These are phyloP conservation scores for Ophiocytium majus DNA, from an alignment of 352 stramenopile species.

Conservation along the genomic window DNA sequence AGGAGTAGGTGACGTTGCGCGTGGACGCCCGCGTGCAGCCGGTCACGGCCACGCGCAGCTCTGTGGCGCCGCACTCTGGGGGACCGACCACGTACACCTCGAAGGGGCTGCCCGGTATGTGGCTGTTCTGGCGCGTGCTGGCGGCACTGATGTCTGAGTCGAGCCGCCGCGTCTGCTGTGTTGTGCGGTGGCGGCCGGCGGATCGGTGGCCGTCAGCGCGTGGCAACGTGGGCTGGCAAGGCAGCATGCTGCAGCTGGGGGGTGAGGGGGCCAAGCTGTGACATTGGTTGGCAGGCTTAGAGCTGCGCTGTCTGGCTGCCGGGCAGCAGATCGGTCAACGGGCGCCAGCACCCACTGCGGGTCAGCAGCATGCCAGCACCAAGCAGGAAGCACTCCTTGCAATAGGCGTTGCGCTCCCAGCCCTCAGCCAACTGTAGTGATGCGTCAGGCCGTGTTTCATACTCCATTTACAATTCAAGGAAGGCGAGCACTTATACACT, in stretches of 20 bases:
- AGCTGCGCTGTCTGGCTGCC: too few species aligned
- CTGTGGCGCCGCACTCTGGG: neutral
- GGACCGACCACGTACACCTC: conserved; percentile 1
- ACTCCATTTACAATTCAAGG: too few species aligned
- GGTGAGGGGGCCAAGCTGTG: neutral
- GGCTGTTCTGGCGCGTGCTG: neutral
- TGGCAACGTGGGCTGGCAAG: neutral
- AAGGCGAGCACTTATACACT: too few species aligned
- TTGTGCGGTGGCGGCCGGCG: neutral
- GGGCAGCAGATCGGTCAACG: too few species aligned
- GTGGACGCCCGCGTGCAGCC: neutral
- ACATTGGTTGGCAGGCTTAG: neutral
- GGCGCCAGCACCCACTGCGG: too few species aligned
- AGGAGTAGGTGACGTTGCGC: neutral
- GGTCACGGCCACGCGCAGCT: neutral
- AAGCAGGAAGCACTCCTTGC: too few species aligned
- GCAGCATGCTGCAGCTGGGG: neutral
- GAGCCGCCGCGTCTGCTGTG: neutral
- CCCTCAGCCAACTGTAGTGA: too few species aligned
- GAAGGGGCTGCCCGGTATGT: conserved; percentile 9
- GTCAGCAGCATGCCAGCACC: too few species aligned
- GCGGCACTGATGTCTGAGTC: neutral
- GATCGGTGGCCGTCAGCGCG: neutral
- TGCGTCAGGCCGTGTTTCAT: too few species aligned
- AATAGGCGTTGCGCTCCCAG: too few species aligned